Percentiles rank a stretch among this genome's conserved stretches.
Conservation (phyloP, 352 stramenopile genomes). For the Pythium grandisporangium region DNA sequence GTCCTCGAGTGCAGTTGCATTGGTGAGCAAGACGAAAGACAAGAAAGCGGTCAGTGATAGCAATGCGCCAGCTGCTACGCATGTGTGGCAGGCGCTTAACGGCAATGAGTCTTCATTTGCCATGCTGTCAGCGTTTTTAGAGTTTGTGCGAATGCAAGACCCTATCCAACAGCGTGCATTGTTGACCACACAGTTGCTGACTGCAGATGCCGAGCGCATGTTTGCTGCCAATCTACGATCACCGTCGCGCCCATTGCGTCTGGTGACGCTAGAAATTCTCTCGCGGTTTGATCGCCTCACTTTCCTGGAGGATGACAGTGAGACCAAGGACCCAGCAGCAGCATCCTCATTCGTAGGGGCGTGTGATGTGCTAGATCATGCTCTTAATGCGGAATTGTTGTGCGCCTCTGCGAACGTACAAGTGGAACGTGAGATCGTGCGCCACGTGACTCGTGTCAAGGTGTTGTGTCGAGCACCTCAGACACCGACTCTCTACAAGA, state of each 20-base stretch:
- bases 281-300: slow-evolving; percentile 30
- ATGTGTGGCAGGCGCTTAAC: slow-evolving; percentile 24
- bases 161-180: slow-evolving; percentile 30
- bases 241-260: slow-evolving; percentile 46
- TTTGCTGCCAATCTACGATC: slow-evolving; percentile 59
- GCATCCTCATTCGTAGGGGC: slow-evolving; percentile 44
- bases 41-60: slow-evolving; percentile 4
- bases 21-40: slow-evolving; percentile 8
- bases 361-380: slow-evolving; percentile 63
- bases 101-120: slow-evolving; percentile 40
- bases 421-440: slow-evolving; percentile 77
- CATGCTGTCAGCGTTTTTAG: slow-evolving; percentile 49
- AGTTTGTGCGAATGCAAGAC: slow-evolving; percentile 54
- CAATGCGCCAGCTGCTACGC: neutral
- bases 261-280: slow-evolving; percentile 64
- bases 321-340: slow-evolving; percentile 17
- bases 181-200: slow-evolving; percentile 26
- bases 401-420: slow-evolving; percentile 49
- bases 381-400: slow-evolving; percentile 50
- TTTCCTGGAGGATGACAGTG: slow-evolving; percentile 25
- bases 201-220: slow-evolving; percentile 18
- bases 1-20: too few relatives aligned
- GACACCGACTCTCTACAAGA: slow-evolving; percentile 73
- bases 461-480: slow-evolving; percentile 60
- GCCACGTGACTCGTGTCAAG: slow-evolving; percentile 70